Conservation (phyloP, 2,329 filamentous ascomycete genomes). For the Pyricularia sp. region DNA sequence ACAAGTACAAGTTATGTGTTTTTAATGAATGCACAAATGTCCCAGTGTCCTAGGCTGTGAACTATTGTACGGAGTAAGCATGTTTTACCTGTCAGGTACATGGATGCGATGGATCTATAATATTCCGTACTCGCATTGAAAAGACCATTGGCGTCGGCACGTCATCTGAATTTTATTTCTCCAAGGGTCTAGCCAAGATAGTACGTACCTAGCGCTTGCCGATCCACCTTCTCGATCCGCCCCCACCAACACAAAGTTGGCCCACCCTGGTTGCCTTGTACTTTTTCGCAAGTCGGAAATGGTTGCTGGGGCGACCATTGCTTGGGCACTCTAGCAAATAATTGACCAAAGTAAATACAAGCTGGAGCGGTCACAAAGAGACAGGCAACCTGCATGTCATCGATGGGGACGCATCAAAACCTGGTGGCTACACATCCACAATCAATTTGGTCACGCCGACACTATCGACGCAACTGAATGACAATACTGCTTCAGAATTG, state of each 20-base stretch:
- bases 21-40: background rate
- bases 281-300: background rate
- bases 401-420: background rate
- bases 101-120: background rate
- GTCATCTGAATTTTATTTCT: conserved; percentile 1
- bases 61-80: too few species aligned
- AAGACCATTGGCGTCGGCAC: background rate
- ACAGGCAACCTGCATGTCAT: background rate
- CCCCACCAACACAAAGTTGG: background rate
- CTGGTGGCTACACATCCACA: background rate
- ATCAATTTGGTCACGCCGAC: background rate
- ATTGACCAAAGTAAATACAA: background rate
- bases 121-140: background rate
- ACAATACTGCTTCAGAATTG: background rate
- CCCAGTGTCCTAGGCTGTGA: too few species aligned
- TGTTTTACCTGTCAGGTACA: background rate
- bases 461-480: background rate
- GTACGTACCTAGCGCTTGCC: background rate
- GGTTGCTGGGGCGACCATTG: background rate
- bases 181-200: conserved; percentile 1
- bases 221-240: background rate
- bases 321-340: background rate
- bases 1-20: background rate
- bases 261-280: background rate
- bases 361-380: background rate